Conservation (phyloP, 2,329 filamentous ascomycete species). For the Curvularia eragrostidis region DNA sequence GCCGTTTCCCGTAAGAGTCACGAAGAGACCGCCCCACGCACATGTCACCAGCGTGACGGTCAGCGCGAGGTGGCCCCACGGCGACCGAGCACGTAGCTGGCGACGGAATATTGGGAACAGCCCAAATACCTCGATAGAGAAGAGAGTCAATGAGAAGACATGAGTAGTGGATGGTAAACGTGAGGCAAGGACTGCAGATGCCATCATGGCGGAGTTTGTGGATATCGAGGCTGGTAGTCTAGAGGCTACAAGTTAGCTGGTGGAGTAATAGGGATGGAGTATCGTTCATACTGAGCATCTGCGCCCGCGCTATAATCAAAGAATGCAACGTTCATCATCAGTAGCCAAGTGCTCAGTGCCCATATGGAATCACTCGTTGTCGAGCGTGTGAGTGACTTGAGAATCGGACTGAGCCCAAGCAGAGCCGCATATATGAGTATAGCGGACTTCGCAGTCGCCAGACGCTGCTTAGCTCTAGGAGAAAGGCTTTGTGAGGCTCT, state of each 20-base stretch:
- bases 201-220: conserved; percentile 96
- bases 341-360: conserved; percentile 92
- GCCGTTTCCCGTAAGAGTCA: conserved; percentile 61
- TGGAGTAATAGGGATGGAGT: neutral
- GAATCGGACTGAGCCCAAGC: conserved; percentile 88
- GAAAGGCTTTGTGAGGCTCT: conserved; percentile 52
- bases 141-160: conserved; percentile 92
- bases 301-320: conserved; percentile 88
- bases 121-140: conserved; percentile 96
- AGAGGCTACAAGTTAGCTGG: conserved; percentile 13
- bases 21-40: conserved; percentile 78
- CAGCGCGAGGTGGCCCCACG: conserved; percentile 78
- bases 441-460: conserved; percentile 90
- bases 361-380: conserved; percentile 96
- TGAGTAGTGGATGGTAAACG: conserved; percentile 88
- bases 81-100: conserved; percentile 81
- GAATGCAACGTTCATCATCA: conserved; percentile 95
- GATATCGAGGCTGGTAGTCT: conserved; percentile 79
- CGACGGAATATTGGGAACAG: conserved; percentile 97
- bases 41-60: conserved; percentile 78
- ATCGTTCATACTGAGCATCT: conserved; percentile 55
- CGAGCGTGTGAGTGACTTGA: conserved; percentile 93
- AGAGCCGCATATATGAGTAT: conserved; percentile 92
- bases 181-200: conserved; percentile 89
- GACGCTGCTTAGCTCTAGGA: conserved; percentile 64